Conservation (phyloP, 768 basidiomycete genomes). For the Rhizopogon vinicolor region DNA sequence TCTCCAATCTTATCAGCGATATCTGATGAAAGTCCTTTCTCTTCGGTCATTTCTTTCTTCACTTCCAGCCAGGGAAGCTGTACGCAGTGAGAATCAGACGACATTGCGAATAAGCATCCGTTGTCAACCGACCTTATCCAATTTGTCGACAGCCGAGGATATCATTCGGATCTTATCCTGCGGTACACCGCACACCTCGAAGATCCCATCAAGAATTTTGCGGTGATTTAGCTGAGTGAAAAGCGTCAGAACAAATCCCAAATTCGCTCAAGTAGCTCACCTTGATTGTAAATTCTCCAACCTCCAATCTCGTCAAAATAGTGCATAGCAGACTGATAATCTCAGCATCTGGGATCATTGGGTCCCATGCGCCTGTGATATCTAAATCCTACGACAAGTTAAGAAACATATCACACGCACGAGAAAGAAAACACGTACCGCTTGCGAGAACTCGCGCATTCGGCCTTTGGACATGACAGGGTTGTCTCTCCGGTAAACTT, state of each 20-base stretch:
- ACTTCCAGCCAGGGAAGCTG: slow-evolving; percentile 89
- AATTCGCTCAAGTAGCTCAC: slow-evolving; percentile 29
- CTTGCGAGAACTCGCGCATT: slow-evolving; percentile 98
- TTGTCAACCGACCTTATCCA: slow-evolving; percentile 73
- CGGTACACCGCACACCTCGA: slow-evolving; percentile 94
- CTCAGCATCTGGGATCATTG: slow-evolving; percentile 98
- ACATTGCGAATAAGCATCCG: neutral
- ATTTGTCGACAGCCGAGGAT: slow-evolving; percentile 95
- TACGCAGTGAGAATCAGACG: neutral
- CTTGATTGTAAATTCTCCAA: slow-evolving; percentile 95
- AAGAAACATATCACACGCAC: neutral
- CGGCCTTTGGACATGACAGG: slow-evolving; percentile 98
- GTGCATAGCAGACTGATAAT: slow-evolving; percentile 79
- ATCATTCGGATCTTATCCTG: slow-evolving; percentile 85
- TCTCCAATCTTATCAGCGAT: slow-evolving; percentile 94
- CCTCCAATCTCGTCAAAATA: slow-evolving; percentile 74
- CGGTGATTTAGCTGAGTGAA: slow-evolving; percentile 80
- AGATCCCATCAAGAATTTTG: slow-evolving; percentile 95
- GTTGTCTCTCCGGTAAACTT: slow-evolving; percentile 94
- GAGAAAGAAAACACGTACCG: slow-evolving; percentile 44
- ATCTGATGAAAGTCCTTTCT: slow-evolving; percentile 80
- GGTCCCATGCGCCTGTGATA: slow-evolving; percentile 86
- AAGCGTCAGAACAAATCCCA: neutral
- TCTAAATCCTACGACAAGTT: slow-evolving; percentile 75
- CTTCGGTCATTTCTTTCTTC: slow-evolving; percentile 93